Evolutionary conservation across 176 grass and related monocot species (phyloP), one percentile per base, ranked within the genome.

Genomic region (Avena insularis): DNA sequence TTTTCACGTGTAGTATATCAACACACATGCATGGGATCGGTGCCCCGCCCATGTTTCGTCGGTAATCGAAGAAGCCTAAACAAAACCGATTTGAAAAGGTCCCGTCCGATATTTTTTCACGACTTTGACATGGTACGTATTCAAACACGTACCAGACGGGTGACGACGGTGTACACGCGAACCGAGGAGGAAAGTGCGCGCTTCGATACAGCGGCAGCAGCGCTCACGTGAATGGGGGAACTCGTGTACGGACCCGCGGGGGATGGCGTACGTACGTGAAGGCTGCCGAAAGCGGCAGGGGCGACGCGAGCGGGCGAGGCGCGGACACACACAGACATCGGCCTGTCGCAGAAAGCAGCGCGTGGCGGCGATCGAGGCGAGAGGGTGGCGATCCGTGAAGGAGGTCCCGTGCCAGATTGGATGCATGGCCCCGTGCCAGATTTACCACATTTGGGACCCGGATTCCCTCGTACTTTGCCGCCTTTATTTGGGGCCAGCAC

Each of bases 211-310:
- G 13, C 23, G 23, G 23, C 51, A 10, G 27, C 40, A 38, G 71
- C 38, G 55, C 45, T 87, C 89, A 87, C 89, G 80, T 74, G 89
- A 87, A 79, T n/a, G 20, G 63, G 27, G 63, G 48, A 25, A 10
- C 4, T 55, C 21, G 73, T 36, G 73, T 83, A 81, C 88, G 88
- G 77, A 77, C 40, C 6, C 4, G 7, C 54, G 21, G 62, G 9
- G 38, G 65, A 4, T 8, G 27, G 49, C 38, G 31, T 35, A n/a
- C 16, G 15, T 20, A 58, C 40, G 49, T 38, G 51, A 78, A 75
- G 69, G 72, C 61, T 78, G 63, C 72, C 38, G 9, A 83, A 88
- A 83, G 71, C 25, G 55, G 86, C 60, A 21, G 23, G 45, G 4
- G 83, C 43, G 51, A 13, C 15, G 68, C 75, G 29, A 40, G 51